Percentiles rank a stretch among this genome's conserved stretches.
Evolutionary conservation across 257 asterid species (phyloP).

Genomic region (Cruciata laevipes): DNA sequence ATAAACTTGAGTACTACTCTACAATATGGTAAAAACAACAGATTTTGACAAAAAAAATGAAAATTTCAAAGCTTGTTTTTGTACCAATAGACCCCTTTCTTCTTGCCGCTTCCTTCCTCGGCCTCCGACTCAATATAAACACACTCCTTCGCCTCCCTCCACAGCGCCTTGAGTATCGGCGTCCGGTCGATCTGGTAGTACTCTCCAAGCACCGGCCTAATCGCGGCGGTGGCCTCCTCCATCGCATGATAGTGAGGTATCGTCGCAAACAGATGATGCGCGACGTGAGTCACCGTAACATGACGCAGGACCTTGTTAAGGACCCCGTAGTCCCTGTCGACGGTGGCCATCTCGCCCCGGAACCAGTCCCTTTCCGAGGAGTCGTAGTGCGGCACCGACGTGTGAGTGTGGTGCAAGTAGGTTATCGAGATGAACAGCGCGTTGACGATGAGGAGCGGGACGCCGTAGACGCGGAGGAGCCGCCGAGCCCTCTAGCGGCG

Average conservation of each 20-base stretch:
- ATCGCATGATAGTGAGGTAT: constrained; percentile 82
- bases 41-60: not conserved
- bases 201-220: constrained; percentile 59
- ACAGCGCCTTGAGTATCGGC: constrained; percentile 55
- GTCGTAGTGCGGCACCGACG: constrained; percentile 68
- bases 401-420: constrained; percentile 76
- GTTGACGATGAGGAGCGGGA: constrained; percentile 57
- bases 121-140: constrained; percentile 62
- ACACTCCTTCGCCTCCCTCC: constrained; percentile 70
- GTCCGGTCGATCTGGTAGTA: constrained; percentile 70
- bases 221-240: constrained; percentile 84
- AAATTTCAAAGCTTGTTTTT: constrained; percentile 50
- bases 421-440: constrained; percentile 76
- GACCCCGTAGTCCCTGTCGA: constrained; percentile 65
- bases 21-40: not conserved
- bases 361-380: constrained; percentile 85
- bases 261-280: constrained; percentile 73
- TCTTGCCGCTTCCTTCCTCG: constrained; percentile 49
- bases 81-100: constrained; percentile 72
- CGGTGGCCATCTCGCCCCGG: constrained; percentile 68
- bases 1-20: not conserved
- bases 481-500: constrained; percentile 48
- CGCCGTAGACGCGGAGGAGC: constrained; percentile 49
- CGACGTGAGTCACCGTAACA: constrained; percentile 68
- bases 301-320: constrained; percentile 67